A percentile compares a stretch with the other conserved stretches of the same genome.
Evolutionary conservation across 1,284 basidiomycete species (phyloP).

Genomic region (Phellopilus nigrolimitatus): DNA sequence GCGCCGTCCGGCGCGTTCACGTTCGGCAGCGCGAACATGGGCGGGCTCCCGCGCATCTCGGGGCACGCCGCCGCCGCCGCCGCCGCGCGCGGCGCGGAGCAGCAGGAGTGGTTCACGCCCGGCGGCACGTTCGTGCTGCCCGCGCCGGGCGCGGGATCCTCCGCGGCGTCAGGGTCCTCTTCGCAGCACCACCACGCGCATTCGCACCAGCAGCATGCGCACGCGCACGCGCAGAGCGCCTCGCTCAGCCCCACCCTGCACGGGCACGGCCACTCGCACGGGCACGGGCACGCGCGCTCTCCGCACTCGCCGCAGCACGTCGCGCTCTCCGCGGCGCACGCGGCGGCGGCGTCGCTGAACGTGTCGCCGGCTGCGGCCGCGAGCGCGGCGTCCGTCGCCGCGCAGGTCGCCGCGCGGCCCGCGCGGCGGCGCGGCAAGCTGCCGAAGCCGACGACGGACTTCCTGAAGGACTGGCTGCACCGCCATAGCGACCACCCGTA

Average conservation of each 20-base stretch:
- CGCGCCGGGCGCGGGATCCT: slow-evolving; percentile 23
- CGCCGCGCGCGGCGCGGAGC: slow-evolving; percentile 34
- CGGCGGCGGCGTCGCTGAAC: slow-evolving; percentile 29
- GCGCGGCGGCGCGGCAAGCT: slow-evolving; percentile 81
- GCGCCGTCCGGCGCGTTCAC: slow-evolving; percentile 54
- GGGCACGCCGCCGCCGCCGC: no score
- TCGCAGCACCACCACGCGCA: not conserved
- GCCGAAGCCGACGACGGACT: slow-evolving; percentile 86
- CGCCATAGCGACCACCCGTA: slow-evolving; percentile 87
- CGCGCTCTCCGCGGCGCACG: slow-evolving; percentile 28
- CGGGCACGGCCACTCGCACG: not conserved
- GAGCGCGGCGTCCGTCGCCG: slow-evolving; percentile 36
- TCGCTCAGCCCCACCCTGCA: slow-evolving; percentile 4
- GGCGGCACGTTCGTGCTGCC: slow-evolving; percentile 25
- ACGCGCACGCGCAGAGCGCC: slow-evolving; percentile 11
- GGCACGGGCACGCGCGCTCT: not conserved
- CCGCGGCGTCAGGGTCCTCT: not conserved
- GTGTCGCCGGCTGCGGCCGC: slow-evolving; percentile 39
- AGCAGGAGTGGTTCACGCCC: slow-evolving; percentile 23
- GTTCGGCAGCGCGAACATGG: slow-evolving; percentile 39
- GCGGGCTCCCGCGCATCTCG: slow-evolving; percentile 64
- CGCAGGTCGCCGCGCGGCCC: slow-evolving; percentile 64
- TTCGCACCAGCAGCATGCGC: slow-evolving; percentile 6
- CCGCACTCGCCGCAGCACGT: not conserved
- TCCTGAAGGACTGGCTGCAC: slow-evolving; percentile 86